Percentiles rank a stretch among this genome's conserved stretches.
These are phyloP conservation scores for Mrakiaceae sp. DNA, from an alignment of 1,284 basidiomycete species.

Conservation along the genomic window DNA sequence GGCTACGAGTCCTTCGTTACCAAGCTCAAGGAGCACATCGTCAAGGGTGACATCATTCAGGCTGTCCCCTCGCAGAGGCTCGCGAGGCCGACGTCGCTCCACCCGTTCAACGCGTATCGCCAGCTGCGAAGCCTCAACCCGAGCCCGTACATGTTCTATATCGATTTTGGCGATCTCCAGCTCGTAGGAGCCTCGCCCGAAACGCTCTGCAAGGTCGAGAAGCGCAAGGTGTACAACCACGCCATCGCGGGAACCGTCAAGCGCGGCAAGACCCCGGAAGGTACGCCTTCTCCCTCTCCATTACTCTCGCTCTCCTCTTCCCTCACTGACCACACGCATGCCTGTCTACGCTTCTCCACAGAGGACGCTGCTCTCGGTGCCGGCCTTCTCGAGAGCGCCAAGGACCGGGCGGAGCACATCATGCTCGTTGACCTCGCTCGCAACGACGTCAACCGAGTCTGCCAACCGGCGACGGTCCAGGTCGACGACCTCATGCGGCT, in stretches of 20 bases:
- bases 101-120: constrained; percentile 95
- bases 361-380: constrained; percentile 77
- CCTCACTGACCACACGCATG: neutral
- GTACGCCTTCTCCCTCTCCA: constrained; percentile 37
- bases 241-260: constrained; percentile 94
- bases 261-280: constrained; percentile 71
- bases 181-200: constrained; percentile 96
- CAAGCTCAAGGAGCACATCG: constrained; percentile 81
- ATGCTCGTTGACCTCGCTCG: constrained; percentile 98
- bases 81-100: constrained; percentile 68
- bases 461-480: constrained; percentile 86
- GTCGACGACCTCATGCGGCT: constrained; percentile 91
- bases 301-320: neutral
- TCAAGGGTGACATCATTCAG: constrained; percentile 96
- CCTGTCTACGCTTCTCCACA: constrained; percentile 27
- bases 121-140: constrained; percentile 90
- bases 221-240: constrained; percentile 88
- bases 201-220: constrained; percentile 91
- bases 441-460: constrained; percentile 98
- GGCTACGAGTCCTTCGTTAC: constrained; percentile 93
- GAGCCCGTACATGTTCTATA: constrained; percentile 98
- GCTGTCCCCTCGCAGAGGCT: constrained; percentile 93
- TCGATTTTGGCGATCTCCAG: constrained; percentile 86
- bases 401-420: constrained; percentile 96
- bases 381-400: constrained; percentile 68